phyloP scores from a whole-genome alignment of 176 grass and related monocot species.

The Otatea glauca region DNA sequence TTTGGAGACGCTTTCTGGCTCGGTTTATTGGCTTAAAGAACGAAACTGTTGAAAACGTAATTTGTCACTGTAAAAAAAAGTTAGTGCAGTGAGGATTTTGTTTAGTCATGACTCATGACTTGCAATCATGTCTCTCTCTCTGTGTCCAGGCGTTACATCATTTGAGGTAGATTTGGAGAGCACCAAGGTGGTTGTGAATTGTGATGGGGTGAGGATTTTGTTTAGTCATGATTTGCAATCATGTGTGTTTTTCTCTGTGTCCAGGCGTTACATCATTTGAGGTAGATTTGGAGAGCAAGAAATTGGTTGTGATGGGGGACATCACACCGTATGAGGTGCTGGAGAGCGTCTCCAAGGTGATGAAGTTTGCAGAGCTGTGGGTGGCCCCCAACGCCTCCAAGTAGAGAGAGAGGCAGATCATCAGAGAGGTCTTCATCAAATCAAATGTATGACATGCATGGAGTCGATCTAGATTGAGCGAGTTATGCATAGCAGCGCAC shows the following conservation, averaged over 20 bases:
- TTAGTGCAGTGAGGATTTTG: background rate
- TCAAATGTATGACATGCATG: background rate
- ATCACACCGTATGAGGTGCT: constrained; percentile 92
- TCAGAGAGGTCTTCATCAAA: background rate
- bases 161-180: constrained; percentile 91
- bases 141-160: constrained; percentile 68
- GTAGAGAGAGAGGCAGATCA: constrained; percentile 3
- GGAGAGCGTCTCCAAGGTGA: constrained; percentile 84
- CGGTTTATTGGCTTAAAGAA: background rate
- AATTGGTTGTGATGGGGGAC: constrained; percentile 87
- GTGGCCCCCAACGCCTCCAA: constrained; percentile 33
- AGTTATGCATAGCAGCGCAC: background rate
- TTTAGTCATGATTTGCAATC: background rate
- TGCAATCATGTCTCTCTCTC: background rate
- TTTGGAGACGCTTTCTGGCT: too few relatives aligned
- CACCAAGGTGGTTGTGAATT: constrained; percentile 80
- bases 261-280: constrained; percentile 84
- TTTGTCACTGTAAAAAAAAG: background rate
- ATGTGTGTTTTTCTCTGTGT: background rate
- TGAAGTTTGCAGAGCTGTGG: constrained; percentile 81
- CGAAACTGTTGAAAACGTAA: background rate
- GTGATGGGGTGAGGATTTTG: background rate
- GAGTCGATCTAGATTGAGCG: background rate
- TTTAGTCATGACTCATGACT: background rate
- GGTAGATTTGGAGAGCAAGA: constrained; percentile 93